Percentiles rank a stretch among this genome's conserved stretches.
Conservation (phyloP, 179 eudicot genomes). For the Carnegiea gigantea region DNA sequence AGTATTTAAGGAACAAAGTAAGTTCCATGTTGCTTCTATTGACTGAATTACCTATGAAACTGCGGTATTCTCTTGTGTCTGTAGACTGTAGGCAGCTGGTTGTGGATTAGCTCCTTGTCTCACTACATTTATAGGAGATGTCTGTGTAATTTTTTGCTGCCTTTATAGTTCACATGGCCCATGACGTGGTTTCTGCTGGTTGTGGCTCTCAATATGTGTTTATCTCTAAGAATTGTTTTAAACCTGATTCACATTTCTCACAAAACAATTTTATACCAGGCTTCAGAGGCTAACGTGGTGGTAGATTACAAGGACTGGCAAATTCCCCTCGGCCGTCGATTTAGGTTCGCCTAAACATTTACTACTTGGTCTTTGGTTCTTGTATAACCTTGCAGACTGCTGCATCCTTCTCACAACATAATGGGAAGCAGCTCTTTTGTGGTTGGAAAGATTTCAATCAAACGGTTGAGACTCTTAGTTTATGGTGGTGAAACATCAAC, state of each 20-base stretch:
- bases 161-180: background rate
- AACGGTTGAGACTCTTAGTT: no score
- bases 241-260: conserved; percentile 6
- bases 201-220: background rate
- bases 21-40: conserved; percentile 23
- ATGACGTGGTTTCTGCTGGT: background rate
- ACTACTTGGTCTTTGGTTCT: background rate
- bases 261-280: conserved; percentile 39
- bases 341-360: conserved; percentile 55
- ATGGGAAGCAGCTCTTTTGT: no score
- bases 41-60: background rate
- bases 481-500: no score
- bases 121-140: background rate
- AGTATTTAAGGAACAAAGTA: conserved; percentile 89
- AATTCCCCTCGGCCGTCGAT: conserved; percentile 96
- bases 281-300: conserved; percentile 70
- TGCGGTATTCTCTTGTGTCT: background rate
- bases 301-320: conserved; percentile 99
- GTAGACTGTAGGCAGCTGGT: background rate
- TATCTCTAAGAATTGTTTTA: background rate
- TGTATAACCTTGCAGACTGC: background rate
- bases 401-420: background rate
- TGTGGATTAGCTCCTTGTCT: background rate
- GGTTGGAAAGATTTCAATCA: no score
- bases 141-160: background rate